Conservation (phyloP, 2,329 filamentous ascomycete species). For the Talaromyces sp. region DNA sequence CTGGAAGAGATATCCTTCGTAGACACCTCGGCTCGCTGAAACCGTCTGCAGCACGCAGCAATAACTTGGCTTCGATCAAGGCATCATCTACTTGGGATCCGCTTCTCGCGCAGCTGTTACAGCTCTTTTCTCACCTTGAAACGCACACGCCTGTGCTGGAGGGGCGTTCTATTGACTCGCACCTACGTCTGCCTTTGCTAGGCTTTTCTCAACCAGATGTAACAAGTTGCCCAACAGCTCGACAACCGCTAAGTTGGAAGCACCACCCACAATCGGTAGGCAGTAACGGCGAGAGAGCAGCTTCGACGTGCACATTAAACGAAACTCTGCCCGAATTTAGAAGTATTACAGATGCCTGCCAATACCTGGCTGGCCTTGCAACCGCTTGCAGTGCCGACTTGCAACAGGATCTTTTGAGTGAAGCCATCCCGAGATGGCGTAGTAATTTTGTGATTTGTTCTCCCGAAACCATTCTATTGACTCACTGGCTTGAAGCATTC, state of each 20-base stretch:
- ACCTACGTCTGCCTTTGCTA: conserved; percentile 1
- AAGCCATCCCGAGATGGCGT: neutral
- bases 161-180: neutral
- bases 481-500: conserved; percentile 5
- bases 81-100: neutral
- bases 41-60: neutral
- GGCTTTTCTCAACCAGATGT: conserved; percentile 1
- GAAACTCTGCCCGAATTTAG: conserved; percentile 1
- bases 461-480: neutral
- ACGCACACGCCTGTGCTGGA: conserved; percentile 6
- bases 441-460: conserved; percentile 2
- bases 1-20: conserved; percentile 1
- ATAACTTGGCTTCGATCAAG: conserved; percentile 1
- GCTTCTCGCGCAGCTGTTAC: conserved; percentile 2
- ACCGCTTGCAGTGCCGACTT: neutral
- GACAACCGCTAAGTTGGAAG: neutral
- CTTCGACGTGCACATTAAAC: neutral
- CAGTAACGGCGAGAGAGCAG: neutral
- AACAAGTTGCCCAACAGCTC: neutral
- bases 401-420: too few relatives aligned
- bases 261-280: neutral
- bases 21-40: neutral
- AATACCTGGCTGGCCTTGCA: neutral
- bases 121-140: conserved; percentile 3
- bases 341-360: conserved; percentile 1